Conservation (phyloP, 805 yeast genomes). For the Saturnispora kantuleensis region DNA sequence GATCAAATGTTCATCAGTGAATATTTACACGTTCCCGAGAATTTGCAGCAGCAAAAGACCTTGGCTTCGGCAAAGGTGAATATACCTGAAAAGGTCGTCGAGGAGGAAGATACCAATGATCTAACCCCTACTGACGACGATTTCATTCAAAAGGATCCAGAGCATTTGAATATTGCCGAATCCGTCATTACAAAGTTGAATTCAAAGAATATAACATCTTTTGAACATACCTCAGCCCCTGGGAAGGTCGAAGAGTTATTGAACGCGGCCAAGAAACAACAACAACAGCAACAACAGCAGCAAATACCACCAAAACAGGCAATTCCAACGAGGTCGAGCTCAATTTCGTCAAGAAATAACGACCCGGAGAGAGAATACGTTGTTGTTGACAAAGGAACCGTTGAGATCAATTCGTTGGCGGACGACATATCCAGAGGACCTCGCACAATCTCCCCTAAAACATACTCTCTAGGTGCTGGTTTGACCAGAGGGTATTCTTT, state of each 20-base stretch:
- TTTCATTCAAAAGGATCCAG: neutral
- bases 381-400: conserved; percentile 88
- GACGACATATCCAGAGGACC: conserved; percentile 65
- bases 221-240: neutral
- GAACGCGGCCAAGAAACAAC: conserved; percentile 7
- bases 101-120: conserved; percentile 7
- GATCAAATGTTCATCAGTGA: conserved; percentile 81
- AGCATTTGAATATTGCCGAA: conserved; percentile 1
- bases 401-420: conserved; percentile 91
- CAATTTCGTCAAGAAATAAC: neutral
- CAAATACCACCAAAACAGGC: neutral
- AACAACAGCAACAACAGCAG: neutral
- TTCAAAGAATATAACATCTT: neutral
- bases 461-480: neutral
- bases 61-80: conserved; percentile 2
- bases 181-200: neutral
- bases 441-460: conserved; percentile 4
- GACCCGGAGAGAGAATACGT: conserved; percentile 74
- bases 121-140: conserved; percentile 1
- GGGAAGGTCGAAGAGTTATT: conserved; percentile 9
- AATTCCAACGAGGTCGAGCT: neutral
- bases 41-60: neutral
- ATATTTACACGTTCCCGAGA: conserved; percentile 31
- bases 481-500: conserved; percentile 7
- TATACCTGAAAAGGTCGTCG: conserved; percentile 9